Evolutionary conservation across 1,139 yeast genomes (phyloP).

Genomic region (Petasospora rhodanensis): DNA sequence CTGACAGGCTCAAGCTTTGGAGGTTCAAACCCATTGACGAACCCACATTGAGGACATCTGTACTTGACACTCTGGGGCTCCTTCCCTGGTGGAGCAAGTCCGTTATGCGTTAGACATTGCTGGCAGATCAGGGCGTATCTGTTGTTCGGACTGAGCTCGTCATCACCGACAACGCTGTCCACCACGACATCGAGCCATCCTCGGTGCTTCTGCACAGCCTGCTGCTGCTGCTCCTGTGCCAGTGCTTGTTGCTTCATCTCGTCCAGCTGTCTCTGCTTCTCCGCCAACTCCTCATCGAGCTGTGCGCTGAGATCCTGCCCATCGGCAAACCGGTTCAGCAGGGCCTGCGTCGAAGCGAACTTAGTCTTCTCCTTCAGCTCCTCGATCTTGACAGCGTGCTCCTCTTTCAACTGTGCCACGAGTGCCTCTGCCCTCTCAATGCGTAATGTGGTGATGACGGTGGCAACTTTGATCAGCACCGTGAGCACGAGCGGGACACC

Average conservation of each 20-base stretch:
- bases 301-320: slow-evolving; percentile 33
- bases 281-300: slow-evolving; percentile 38
- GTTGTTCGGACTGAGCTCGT: slow-evolving; percentile 55
- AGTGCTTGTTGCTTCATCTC: slow-evolving; percentile 32
- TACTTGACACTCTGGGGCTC: slow-evolving; percentile 54
- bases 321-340: slow-evolving; percentile 60
- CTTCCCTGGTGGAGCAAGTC: slow-evolving; percentile 74
- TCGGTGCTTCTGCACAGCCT: slow-evolving; percentile 1
- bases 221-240: slow-evolving; percentile 5
- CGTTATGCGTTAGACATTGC: slow-evolving; percentile 67
- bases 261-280: slow-evolving; percentile 36
- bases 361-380: slow-evolving; percentile 77
- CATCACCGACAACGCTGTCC: slow-evolving; percentile 65
- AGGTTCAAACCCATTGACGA: slow-evolving; percentile 34
- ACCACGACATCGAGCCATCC: slow-evolving; percentile 28
- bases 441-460: slow-evolving; percentile 7
- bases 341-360: slow-evolving; percentile 69
- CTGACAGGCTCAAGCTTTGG: neutral
- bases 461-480: slow-evolving; percentile 1
- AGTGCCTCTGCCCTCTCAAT: slow-evolving; percentile 22
- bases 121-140: slow-evolving; percentile 73
- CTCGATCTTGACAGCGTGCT: slow-evolving; percentile 60
- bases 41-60: slow-evolving; percentile 72
- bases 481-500: slow-evolving; percentile 9
- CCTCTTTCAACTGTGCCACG: slow-evolving; percentile 30